These are phyloP conservation scores for Xylariomycetidae sp. DNA, from an alignment of 2,329 filamentous ascomycete genomes.

Conservation along the genomic window DNA sequence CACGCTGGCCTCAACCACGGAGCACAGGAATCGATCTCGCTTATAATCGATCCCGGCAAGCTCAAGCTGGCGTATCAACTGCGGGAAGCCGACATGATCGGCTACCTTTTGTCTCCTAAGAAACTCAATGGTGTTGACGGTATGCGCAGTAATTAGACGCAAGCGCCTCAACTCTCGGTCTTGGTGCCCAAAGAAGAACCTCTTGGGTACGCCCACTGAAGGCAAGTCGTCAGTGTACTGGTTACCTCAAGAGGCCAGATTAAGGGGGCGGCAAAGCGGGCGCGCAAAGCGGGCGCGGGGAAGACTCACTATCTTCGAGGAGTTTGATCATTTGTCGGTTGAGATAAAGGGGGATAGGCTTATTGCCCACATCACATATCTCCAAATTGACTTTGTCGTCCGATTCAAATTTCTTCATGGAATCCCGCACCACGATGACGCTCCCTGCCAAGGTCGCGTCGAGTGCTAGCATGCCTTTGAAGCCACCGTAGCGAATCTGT, in stretches of 20 bases:
- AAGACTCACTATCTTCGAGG: conserved; percentile 73
- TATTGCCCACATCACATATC: conserved; percentile 63
- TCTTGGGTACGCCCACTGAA: not conserved
- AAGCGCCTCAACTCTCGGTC: not conserved
- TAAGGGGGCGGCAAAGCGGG: too few relatives aligned
- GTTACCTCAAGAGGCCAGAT: too few relatives aligned
- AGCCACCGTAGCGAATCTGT: not conserved
- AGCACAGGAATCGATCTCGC: conserved; percentile 60
- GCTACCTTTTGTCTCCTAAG: conserved; percentile 57
- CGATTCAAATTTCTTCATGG: conserved; percentile 63
- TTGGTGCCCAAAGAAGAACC: not conserved
- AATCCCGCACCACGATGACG: not conserved
- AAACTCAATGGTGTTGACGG: conserved; percentile 59
- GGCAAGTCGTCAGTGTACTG: too few relatives aligned
- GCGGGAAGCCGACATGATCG: conserved; percentile 51
- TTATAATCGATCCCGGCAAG: conserved; percentile 58
- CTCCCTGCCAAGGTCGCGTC: not conserved
- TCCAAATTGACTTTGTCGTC: conserved; percentile 51
- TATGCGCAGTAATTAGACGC: not conserved
- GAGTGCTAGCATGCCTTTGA: not conserved
- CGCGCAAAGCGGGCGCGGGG: too few relatives aligned
- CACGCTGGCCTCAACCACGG: conserved; percentile 62
- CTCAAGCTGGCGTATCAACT: conserved; percentile 54
- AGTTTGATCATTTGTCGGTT: conserved; percentile 80
- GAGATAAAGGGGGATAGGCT: conserved; percentile 61